A percentile compares a stretch with the other conserved stretches of the same genome.
Conservation (phyloP, 2,329 filamentous ascomycete species). For the Botrytis medusae region DNA sequence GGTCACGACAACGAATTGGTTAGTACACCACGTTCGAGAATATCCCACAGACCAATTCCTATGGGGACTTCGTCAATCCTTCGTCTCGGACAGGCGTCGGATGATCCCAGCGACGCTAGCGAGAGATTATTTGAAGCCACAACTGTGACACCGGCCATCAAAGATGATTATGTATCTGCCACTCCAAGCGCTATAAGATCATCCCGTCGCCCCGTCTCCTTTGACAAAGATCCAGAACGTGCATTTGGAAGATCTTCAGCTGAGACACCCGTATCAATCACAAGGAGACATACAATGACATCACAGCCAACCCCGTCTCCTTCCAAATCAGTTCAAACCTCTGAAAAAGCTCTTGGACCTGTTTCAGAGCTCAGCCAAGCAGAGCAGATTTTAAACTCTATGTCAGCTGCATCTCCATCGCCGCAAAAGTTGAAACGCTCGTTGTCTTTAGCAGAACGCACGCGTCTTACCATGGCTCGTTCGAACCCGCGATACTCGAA, state of each 20-base stretch:
- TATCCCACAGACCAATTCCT: slow-evolving; percentile 12
- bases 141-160: too few relatives aligned
- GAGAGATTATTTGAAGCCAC: slow-evolving; percentile 1
- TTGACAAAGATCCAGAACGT: neutral
- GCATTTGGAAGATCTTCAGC: neutral
- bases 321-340: slow-evolving; percentile 13
- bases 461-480: slow-evolving; percentile 75
- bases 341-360: neutral
- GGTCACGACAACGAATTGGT: neutral
- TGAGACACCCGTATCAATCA: slow-evolving; percentile 5
- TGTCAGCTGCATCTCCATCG: slow-evolving; percentile 57
- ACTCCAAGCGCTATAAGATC: neutral
- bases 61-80: neutral
- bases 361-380: slow-evolving; percentile 45
- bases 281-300: slow-evolving; percentile 6
- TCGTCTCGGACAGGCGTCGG: neutral
- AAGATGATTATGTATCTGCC: neutral
- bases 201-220: neutral
- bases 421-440: slow-evolving; percentile 57
- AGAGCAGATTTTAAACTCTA: slow-evolving; percentile 56
- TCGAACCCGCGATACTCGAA: slow-evolving; percentile 42
- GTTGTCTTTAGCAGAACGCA: slow-evolving; percentile 72
- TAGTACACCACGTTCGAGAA: slow-evolving; percentile 1
- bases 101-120: neutral
- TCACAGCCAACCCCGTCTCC: slow-evolving; percentile 12